Evolutionary conservation across 805 yeast genomes (phyloP).

Genomic region (Candida golubevii): DNA sequence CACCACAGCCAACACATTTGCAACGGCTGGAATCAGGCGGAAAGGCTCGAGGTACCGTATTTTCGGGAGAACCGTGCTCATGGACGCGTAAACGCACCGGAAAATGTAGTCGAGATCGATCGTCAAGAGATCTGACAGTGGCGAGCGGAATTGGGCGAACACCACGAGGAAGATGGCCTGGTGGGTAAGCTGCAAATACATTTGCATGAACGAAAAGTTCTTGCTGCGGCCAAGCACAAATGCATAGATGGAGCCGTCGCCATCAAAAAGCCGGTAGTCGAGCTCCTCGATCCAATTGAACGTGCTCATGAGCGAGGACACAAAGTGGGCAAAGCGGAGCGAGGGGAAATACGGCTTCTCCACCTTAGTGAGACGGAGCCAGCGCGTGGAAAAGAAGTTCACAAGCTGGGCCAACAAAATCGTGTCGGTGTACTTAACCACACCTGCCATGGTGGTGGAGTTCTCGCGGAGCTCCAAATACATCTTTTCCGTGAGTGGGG

Average conservation of each 20-base stretch:
- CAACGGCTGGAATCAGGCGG: slow-evolving; percentile 9
- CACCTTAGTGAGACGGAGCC: slow-evolving; percentile 14
- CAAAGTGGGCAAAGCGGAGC: slow-evolving; percentile 16
- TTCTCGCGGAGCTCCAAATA: slow-evolving; percentile 5
- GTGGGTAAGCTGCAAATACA: slow-evolving; percentile 7
- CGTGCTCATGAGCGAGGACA: slow-evolving; percentile 10
- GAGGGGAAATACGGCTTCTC: slow-evolving; percentile 15
- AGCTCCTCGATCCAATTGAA: slow-evolving; percentile 14
- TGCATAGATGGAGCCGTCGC: slow-evolving; percentile 5
- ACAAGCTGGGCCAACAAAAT: slow-evolving; percentile 7
- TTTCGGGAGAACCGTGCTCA: slow-evolving; percentile 6
- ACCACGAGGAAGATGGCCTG: slow-evolving; percentile 15
- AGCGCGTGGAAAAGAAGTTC: slow-evolving; percentile 11
- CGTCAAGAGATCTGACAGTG: slow-evolving; percentile 6
- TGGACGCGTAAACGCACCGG: slow-evolving; percentile 7
- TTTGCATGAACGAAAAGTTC: slow-evolving; percentile 6
- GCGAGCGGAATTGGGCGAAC: slow-evolving; percentile 11
- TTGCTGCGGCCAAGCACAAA: slow-evolving; percentile 6
- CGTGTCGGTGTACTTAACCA: slow-evolving; percentile 5
- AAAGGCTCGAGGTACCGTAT: slow-evolving; percentile 4
- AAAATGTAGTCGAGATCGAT: slow-evolving; percentile 10
- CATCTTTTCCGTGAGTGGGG: slow-evolving; percentile 7
- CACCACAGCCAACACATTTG: slow-evolving; percentile 4
- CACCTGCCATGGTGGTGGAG: slow-evolving; percentile 7
- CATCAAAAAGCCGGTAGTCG: slow-evolving; percentile 7